Evolutionary conservation across 345 rosid genomes (phyloP).

Genomic region (Passiflora organensis): DNA sequence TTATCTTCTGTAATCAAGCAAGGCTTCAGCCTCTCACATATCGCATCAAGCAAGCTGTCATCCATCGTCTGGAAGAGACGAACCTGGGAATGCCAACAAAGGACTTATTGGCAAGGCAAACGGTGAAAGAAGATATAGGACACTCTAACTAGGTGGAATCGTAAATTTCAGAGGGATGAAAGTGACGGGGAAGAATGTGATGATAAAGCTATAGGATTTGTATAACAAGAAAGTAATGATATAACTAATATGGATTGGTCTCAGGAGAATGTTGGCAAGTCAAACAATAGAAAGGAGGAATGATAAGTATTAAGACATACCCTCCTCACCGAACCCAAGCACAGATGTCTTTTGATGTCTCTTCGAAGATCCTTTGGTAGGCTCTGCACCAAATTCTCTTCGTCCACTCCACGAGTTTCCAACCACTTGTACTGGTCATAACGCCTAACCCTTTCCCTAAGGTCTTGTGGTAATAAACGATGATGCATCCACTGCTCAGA

Average conservation of each 20-base stretch:
- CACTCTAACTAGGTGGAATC: too few relatives aligned
- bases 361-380: conserved; percentile 94
- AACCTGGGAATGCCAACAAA: conserved; percentile 37
- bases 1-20: conserved; percentile 70
- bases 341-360: conserved; percentile 94
- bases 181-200: too few relatives aligned
- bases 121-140: too few relatives aligned
- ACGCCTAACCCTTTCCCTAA: conserved; percentile 81
- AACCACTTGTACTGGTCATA: conserved; percentile 97
- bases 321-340: conserved; percentile 85
- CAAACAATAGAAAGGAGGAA: background rate
- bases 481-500: conserved; percentile 99
- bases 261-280: too few relatives aligned
- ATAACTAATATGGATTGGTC: too few relatives aligned
- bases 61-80: conserved; percentile 91
- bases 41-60: conserved; percentile 91
- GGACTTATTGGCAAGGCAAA: too few relatives aligned
- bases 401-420: conserved; percentile 96
- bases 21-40: conserved; percentile 89
- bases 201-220: too few relatives aligned
- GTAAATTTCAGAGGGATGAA: too few relatives aligned
- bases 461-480: conserved; percentile 81
- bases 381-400: conserved; percentile 76
- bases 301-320: conserved; percentile 38
- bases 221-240: too few relatives aligned